Evolutionary conservation across 345 rosid species (phyloP), one percentile per base, ranked within the genome.

Genomic region (Physaria fendleri): DNA sequence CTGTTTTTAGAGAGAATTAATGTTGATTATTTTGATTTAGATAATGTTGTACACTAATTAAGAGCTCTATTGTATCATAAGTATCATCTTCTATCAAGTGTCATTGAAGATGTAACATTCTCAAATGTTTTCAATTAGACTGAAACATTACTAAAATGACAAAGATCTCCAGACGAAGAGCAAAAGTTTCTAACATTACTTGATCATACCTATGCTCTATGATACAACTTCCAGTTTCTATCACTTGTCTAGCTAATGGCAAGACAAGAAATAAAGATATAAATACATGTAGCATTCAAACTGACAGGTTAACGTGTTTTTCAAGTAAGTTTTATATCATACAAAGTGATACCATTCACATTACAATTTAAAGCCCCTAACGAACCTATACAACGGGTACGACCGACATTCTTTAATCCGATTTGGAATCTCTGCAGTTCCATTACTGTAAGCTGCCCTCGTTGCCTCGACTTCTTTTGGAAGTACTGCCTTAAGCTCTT

Each of bases 381-480:
- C 82, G 33, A 80, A 77, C 51, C 49, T 77, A 74, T 87, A 84
- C 44, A 87, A 4, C 4, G 95, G 95, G 38, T 84, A 87, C 4
- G 91, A 84, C 63, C 95, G 52, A 74, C 91, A 87, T 22, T 77
- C 82, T 68, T 68, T 52, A 54, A 87, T 87, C 74, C 71, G 66
- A 77, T 87, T 87, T 0, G 80, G 58, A 62, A 82, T 77, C 6
- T 70, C 74, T 0, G 76, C 17, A 12, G 40, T 76, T 13, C 88
- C 88, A 5, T 62, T 76, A 44, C 73, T 83, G 2, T 67, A 72
- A 37, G 78, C 81, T 1, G 18, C 52, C 45, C 90, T 74, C 0
- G 86, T 56, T 12, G 60, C 71, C 8, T 87, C 86, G 0, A 87
- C 91, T 48, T 84, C 91, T 59, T 80, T 79, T 0, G 86, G 86